Percentiles rank a stretch among this genome's conserved stretches.
phyloP scores from a whole-genome alignment of 441 rosid genomes.

The Erysimum cheiri region DNA sequence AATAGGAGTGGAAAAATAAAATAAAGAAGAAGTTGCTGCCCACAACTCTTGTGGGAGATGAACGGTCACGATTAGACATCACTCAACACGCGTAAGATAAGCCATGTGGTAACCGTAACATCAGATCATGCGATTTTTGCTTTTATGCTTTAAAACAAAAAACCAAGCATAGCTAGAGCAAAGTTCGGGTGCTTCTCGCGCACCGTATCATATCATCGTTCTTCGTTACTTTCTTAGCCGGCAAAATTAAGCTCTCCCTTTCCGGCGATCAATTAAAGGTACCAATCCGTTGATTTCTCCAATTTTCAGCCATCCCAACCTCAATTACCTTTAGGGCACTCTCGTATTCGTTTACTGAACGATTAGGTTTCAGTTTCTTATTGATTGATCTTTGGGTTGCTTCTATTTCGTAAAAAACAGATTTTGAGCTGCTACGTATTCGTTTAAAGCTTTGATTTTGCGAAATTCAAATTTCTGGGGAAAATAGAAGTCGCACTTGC shows the following conservation, averaged over 20 bases:
- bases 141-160: conserved; percentile 11
- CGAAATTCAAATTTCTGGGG: conserved; percentile 16
- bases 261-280: conserved; percentile 46
- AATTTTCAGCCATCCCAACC: not conserved
- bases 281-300: not conserved
- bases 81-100: conserved; percentile 48
- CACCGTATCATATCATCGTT: conserved; percentile 39
- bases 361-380: conserved; percentile 23
- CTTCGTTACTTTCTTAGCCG: conserved; percentile 38
- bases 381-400: not conserved
- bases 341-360: not conserved
- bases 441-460: conserved; percentile 34
- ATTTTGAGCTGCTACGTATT: not conserved
- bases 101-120: conserved; percentile 41
- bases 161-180: conserved; percentile 28
- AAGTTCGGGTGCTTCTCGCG: conserved; percentile 61
- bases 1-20: not conserved
- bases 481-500: conserved; percentile 10
- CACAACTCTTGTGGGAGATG: conserved; percentile 22
- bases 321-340: not conserved
- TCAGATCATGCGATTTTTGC: conserved; percentile 46
- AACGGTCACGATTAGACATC: conserved; percentile 45
- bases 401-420: conserved; percentile 3
- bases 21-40: conserved; percentile 6
- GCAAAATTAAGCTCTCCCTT: conserved; percentile 32